A percentile compares a stretch with the other conserved stretches of the same genome.
Evolutionary conservation across 2,329 filamentous ascomycete genomes (phyloP).

Genomic region (Fusarium avenaceum): DNA sequence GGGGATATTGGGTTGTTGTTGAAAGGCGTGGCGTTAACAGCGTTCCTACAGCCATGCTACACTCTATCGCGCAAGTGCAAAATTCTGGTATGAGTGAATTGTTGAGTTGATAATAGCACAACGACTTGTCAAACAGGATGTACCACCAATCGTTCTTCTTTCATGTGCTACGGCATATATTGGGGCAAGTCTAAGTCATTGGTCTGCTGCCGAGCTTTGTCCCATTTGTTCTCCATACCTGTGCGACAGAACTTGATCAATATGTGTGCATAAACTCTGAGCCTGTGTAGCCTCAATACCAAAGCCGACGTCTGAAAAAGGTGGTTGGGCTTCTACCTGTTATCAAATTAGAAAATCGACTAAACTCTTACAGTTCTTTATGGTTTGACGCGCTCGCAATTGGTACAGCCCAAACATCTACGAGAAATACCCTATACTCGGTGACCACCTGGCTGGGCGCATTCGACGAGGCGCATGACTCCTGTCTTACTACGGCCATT

Average conservation of each 20-base stretch:
- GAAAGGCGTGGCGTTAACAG: fast-evolving
- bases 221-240: neutral
- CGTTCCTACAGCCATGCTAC: fast-evolving
- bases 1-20: conserved; percentile 30
- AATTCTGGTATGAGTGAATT: neutral
- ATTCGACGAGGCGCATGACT: neutral
- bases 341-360: neutral
- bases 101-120: neutral
- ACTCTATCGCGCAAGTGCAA: neutral
- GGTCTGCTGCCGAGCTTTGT: neutral
- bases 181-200: neutral
- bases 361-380: too few species aligned
- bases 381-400: neutral
- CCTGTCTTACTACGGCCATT: neutral
- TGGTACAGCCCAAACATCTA: neutral
- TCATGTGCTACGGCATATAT: neutral
- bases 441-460: neutral
- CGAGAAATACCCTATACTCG: neutral
- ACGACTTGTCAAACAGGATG: neutral
- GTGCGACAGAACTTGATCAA: neutral
- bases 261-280: neutral
- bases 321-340: neutral
- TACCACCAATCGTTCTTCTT: neutral
- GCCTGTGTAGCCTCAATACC: neutral
- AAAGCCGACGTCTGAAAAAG: neutral